These are phyloP conservation scores for Ploettnerulaceae sp. DNA, from an alignment of 2,329 filamentous ascomycete species.

Conservation along the genomic window DNA sequence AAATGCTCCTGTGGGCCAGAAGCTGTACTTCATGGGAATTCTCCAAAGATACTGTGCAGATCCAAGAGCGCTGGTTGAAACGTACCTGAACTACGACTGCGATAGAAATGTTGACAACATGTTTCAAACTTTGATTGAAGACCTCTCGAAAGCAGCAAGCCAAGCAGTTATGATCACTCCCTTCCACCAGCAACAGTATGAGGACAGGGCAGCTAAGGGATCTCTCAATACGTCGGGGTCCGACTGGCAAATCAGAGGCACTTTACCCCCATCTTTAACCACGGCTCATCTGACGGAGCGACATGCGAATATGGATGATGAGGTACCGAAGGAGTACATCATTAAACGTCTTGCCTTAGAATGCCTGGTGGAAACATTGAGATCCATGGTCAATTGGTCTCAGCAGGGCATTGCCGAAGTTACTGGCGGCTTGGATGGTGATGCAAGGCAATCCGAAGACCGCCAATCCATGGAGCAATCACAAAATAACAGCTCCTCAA, in stretches of 20 bases:
- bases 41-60: slow-evolving; percentile 81
- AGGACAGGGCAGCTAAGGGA: slow-evolving; percentile 63
- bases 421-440: slow-evolving; percentile 45
- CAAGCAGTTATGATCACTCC: slow-evolving; percentile 70
- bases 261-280: slow-evolving; percentile 79
- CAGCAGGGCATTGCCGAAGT: slow-evolving; percentile 59
- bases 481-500: slow-evolving; percentile 54
- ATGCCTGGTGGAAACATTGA: slow-evolving; percentile 79
- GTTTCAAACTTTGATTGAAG: slow-evolving; percentile 91
- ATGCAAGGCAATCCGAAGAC: slow-evolving; percentile 51
- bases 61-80: slow-evolving; percentile 83
- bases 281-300: slow-evolving; percentile 38
- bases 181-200: slow-evolving; percentile 78
- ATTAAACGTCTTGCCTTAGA: slow-evolving; percentile 88
- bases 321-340: slow-evolving; percentile 82
- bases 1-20: slow-evolving; percentile 83
- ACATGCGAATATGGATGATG: slow-evolving; percentile 55
- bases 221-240: slow-evolving; percentile 47
- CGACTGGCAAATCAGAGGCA: slow-evolving; percentile 85
- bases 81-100: slow-evolving; percentile 98
- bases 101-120: slow-evolving; percentile 95
- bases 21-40: slow-evolving; percentile 84
- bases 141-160: slow-evolving; percentile 82
- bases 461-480: slow-evolving; percentile 76
- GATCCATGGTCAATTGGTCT: slow-evolving; percentile 92